A percentile compares a stretch with the other conserved stretches of the same genome.
Conservation (phyloP, 2,329 filamentous ascomycete genomes). For the Alternaria brassicae region DNA sequence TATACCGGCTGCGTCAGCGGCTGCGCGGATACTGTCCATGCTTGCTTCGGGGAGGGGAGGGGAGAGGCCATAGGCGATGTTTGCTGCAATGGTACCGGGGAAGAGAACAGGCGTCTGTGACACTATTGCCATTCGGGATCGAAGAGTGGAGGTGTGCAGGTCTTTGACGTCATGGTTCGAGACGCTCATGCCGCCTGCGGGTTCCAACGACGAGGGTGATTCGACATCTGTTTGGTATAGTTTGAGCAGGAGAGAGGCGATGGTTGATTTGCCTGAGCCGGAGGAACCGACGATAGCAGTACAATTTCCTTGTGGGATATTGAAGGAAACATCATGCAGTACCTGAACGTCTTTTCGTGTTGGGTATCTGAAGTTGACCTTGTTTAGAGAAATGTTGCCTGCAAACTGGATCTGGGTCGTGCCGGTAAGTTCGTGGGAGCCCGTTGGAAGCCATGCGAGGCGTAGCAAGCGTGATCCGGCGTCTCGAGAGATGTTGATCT, state of each 20-base stretch:
- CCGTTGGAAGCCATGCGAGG: slow-evolving; percentile 67
- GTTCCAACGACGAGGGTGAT: slow-evolving; percentile 1
- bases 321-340: slow-evolving; percentile 70
- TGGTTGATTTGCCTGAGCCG: slow-evolving; percentile 89
- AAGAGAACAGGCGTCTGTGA: slow-evolving; percentile 78
- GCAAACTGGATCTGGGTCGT: slow-evolving; percentile 52
- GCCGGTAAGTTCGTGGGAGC: slow-evolving; percentile 66
- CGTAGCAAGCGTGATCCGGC: slow-evolving; percentile 76
- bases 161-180: slow-evolving; percentile 63
- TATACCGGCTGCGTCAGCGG: slow-evolving; percentile 67
- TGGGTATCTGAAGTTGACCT: slow-evolving; percentile 76
- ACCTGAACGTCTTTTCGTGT: slow-evolving; percentile 61
- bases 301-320: slow-evolving; percentile 67
- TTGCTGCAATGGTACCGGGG: slow-evolving; percentile 75
- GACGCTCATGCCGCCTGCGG: slow-evolving; percentile 60
- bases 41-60: slow-evolving; percentile 61
- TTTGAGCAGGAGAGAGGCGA: slow-evolving; percentile 75
- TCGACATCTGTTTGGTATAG: slow-evolving; percentile 63
- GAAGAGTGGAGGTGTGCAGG: slow-evolving; percentile 67
- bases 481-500: slow-evolving; percentile 76
- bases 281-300: slow-evolving; percentile 83
- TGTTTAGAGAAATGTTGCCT: slow-evolving; percentile 65
- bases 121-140: slow-evolving; percentile 70
- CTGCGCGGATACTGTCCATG: slow-evolving; percentile 54
- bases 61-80: slow-evolving; percentile 80